Conservation (phyloP, 148 eudicot species). For the Bassia scoparia region DNA sequence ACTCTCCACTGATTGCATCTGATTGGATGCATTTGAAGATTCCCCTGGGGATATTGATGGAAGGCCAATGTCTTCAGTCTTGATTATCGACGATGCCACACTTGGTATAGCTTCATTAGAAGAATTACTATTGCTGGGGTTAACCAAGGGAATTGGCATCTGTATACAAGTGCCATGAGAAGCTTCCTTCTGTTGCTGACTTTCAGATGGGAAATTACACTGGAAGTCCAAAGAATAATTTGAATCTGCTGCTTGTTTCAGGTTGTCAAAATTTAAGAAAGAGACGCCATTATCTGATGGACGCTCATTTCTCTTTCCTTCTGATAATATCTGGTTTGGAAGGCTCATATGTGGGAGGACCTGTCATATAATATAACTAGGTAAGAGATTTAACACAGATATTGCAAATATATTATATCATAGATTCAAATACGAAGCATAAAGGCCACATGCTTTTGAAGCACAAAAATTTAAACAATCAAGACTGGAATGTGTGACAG, state of each 20-base stretch:
- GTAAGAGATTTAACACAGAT: not conserved
- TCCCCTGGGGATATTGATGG: slow-evolving; percentile 45
- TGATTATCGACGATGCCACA: slow-evolving; percentile 31
- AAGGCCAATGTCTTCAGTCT: slow-evolving; percentile 42
- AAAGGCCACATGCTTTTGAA: not conserved
- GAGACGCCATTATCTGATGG: slow-evolving; percentile 30
- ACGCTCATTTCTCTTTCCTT: slow-evolving; percentile 39
- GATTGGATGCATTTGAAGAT: slow-evolving; percentile 50
- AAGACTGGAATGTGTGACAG: not conserved
- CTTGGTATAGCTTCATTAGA: slow-evolving; percentile 38
- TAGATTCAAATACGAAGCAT: not conserved
- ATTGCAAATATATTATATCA: not conserved
- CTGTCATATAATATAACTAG: slow-evolving; percentile 29
- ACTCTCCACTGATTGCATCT: slow-evolving; percentile 31
- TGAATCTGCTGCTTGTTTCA: slow-evolving; percentile 24
- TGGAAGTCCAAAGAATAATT: slow-evolving; percentile 33
- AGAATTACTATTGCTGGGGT: slow-evolving; percentile 29
- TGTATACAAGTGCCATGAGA: slow-evolving; percentile 34
- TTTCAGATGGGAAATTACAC: slow-evolving; percentile 29
- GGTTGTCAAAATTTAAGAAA: slow-evolving; percentile 27
- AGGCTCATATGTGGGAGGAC: slow-evolving; percentile 37
- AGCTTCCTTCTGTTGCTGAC: slow-evolving; percentile 34
- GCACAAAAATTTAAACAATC: not conserved
- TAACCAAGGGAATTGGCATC: slow-evolving; percentile 29
- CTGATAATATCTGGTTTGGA: slow-evolving; percentile 33